Base-by-base conservation (phyloP, 768 basidiomycete species). In the Crepidotus variabilis region DNA sequence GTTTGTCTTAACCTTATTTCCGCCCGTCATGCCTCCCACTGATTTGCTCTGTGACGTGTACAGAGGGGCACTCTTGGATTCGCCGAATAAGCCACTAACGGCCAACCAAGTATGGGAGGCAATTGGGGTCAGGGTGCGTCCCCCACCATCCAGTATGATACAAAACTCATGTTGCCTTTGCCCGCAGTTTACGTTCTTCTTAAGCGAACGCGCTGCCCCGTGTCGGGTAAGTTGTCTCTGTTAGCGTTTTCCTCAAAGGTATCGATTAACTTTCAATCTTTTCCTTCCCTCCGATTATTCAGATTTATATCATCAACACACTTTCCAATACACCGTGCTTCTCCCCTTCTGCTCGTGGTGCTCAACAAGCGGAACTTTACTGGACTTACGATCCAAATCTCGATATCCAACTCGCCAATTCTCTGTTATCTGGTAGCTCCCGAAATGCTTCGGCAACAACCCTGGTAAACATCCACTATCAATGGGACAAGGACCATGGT, bases 241-340 rank as follows among this genome's bases (percentile, higher is more conserved):
- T 20, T 11, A 3, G 18, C 2, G 5, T 5, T 20, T 43, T 16
- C 3, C 34, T 28, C 18, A 16, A 11, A 22, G 20, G 23, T 5
- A 39, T 43, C 2, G 10, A 18, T 28, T 16, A 6, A 46, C 18
- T 18, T 23, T 16, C 10, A 2, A 28, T 28, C 28, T 28, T 28
- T 28, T 8, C 28, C 28, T 28, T 8, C 28, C 8, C 8, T 3
- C 28, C 28, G 4, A 8, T 28, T 28, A 28, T 28, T 8, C 13
- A 46, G n/a, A 18, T 39, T 28, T 59, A 16, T 35, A 48, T 56
- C 34, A 50, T 59, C 21, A 59, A 59, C 28, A 56, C 54, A 13
- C 54, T 59, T 24, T 59, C 58, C 22, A 59, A 59, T 20, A 56
- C 58, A 11, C 47, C 58, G 9, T 59, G 58, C 33, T 59, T 59